These are phyloP conservation scores for Platanthera guangdongensis DNA, from an alignment of 106 monocot genomes.

Conservation along the genomic window DNA sequence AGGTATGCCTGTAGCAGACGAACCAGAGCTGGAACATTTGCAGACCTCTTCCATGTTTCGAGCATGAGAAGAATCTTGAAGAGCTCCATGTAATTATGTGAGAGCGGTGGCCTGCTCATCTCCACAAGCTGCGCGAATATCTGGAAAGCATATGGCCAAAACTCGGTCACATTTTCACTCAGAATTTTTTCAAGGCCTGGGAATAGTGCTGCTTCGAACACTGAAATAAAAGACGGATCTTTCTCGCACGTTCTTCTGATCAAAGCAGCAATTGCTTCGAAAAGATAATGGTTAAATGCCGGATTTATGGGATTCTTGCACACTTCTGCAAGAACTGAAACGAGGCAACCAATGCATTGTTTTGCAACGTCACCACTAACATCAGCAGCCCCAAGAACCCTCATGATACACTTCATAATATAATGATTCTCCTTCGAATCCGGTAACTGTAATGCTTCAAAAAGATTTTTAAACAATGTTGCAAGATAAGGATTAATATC, in stretches of 20 bases:
- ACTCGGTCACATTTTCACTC: slow-evolving; percentile 74
- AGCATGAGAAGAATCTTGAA: slow-evolving; percentile 66
- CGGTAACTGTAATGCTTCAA: slow-evolving; percentile 60
- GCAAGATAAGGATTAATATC: slow-evolving; percentile 62
- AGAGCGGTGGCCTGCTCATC: slow-evolving; percentile 60
- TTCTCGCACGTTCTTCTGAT: slow-evolving; percentile 64
- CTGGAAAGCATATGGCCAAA: slow-evolving; percentile 97
- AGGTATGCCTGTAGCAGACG: slow-evolving; percentile 71
- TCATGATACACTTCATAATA: slow-evolving; percentile 96
- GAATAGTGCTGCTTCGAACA: slow-evolving; percentile 72
- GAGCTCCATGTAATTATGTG: slow-evolving; percentile 70
- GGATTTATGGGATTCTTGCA: slow-evolving; percentile 95
- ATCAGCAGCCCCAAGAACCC: slow-evolving; percentile 58
- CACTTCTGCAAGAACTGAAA: slow-evolving; percentile 56
- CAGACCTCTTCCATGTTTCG: slow-evolving; percentile 67
- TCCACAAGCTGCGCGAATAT: slow-evolving; percentile 92
- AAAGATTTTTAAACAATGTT: slow-evolving; percentile 50
- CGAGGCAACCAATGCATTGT: slow-evolving; percentile 44
- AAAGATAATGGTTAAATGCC: slow-evolving; percentile 84
- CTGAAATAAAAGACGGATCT: slow-evolving; percentile 40
- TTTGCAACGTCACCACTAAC: slow-evolving; percentile 41
- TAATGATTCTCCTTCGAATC: slow-evolving; percentile 95
- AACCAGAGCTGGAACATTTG: slow-evolving; percentile 77
- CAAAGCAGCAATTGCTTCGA: slow-evolving; percentile 82
- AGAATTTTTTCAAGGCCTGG: slow-evolving; percentile 82